phyloP scores from a whole-genome alignment of 2,329 filamentous ascomycete species.

The Pseudogymnoascus sp. region DNA sequence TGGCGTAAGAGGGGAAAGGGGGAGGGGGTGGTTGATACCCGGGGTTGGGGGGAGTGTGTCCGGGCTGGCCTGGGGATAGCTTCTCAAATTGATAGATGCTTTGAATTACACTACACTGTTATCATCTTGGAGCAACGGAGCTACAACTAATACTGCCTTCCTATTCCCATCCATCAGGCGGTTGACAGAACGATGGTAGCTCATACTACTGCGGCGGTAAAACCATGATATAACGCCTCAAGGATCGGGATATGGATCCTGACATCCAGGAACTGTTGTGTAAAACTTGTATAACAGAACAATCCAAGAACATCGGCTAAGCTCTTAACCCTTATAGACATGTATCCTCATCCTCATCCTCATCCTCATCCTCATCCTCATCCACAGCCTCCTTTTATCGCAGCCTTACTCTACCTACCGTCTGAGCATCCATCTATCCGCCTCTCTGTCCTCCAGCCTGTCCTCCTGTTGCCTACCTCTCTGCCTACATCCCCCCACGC shows the following conservation, averaged over 20 bases:
- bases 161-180: neutral
- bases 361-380: too few relatives aligned
- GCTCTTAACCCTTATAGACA: neutral
- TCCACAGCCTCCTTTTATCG: neutral
- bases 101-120: neutral
- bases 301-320: too few relatives aligned
- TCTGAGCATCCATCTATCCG: neutral
- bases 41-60: neutral
- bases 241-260: too few relatives aligned
- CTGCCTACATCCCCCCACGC: neutral
- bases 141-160: neutral
- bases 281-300: too few relatives aligned
- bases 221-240: too few relatives aligned
- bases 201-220: too few relatives aligned
- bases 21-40: neutral
- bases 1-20: slow-evolving; percentile 8
- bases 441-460: neutral
- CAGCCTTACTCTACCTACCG: neutral
- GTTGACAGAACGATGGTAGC: neutral
- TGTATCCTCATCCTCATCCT: neutral
- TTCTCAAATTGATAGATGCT: neutral
- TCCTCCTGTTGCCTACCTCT: neutral
- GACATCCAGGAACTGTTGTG: too few relatives aligned
- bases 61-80: neutral
- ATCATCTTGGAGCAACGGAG: neutral